These are phyloP conservation scores for Petunia hybrid DNA, from an alignment of 305 asterid species.

Conservation along the genomic window DNA sequence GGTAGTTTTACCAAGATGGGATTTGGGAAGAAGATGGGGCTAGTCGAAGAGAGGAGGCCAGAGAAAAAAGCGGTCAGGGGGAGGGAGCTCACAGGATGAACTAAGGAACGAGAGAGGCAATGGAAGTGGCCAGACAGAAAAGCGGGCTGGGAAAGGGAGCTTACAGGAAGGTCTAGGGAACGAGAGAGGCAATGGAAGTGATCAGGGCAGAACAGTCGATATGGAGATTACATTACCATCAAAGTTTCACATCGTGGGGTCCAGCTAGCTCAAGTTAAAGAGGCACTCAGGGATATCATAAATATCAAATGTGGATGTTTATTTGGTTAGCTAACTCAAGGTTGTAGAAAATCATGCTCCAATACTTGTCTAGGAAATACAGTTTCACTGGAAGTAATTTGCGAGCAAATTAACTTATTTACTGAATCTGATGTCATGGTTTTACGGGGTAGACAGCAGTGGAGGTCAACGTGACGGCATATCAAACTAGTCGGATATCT, in stretches of 20 bases:
- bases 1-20: not conserved
- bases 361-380: not conserved
- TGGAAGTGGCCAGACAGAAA: not conserved
- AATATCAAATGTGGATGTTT: not conserved
- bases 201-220: slow-evolving; percentile 9
- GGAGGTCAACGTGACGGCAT: not conserved
- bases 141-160: not conserved
- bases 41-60: not conserved
- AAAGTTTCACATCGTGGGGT: not conserved
- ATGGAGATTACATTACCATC: slow-evolving; percentile 11
- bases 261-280: not conserved
- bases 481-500: not conserved
- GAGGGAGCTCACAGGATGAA: too few relatives aligned
- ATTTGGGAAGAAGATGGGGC: not conserved
- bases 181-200: slow-evolving; percentile 2
- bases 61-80: not conserved
- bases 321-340: not conserved
- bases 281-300: not conserved
- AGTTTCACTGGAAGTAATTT: not conserved
- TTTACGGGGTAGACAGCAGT: not conserved
- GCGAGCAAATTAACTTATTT: not conserved
- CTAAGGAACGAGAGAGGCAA: too few relatives aligned
- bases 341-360: not conserved
- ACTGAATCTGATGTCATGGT: not conserved
- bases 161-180: slow-evolving; percentile 7